Conservation (phyloP, 139 green algal genomes). For the Closterium sp. region DNA sequence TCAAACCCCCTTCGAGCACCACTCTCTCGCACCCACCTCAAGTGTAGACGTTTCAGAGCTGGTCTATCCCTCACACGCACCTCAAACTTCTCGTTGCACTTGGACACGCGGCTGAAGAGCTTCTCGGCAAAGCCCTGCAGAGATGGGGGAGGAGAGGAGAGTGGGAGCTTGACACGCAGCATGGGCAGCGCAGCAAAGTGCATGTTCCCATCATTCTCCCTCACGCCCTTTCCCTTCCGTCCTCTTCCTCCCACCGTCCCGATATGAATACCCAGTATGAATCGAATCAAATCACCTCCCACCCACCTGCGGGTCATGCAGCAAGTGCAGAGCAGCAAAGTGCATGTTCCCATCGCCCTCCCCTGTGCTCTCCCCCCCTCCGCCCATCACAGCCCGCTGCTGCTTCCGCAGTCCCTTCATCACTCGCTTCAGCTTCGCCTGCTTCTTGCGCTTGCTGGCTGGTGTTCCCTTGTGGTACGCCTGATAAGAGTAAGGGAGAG, state of each 20-base stretch:
- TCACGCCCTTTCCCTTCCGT: not conserved
- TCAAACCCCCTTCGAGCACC: too few species aligned
- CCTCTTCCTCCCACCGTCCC: too few species aligned
- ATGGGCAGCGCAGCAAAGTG: constrained; percentile 90
- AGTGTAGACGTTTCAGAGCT: too few species aligned
- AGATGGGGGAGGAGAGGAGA: not conserved
- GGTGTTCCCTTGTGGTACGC: constrained; percentile 83
- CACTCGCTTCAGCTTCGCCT: constrained; percentile 86
- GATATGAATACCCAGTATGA: too few species aligned
- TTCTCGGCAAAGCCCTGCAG: constrained; percentile 86
- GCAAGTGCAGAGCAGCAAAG: constrained; percentile 93
- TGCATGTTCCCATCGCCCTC: constrained; percentile 49
- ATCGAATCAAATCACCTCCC: not conserved
- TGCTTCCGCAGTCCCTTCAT: constrained; percentile 75
- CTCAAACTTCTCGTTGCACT: constrained; percentile 57
- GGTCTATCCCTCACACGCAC: too few species aligned
- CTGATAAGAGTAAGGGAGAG: constrained; percentile 53
- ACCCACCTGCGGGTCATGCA: constrained; percentile 88
- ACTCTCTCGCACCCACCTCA: too few species aligned
- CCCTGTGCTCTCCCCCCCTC: not conserved
- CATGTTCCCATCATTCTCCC: constrained; percentile 41
- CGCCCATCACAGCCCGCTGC: constrained; percentile 36
- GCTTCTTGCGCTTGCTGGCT: constrained; percentile 90
- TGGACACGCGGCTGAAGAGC: constrained; percentile 77
- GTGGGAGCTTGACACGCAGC: too few species aligned